phyloP scores from a whole-genome alignment of 2,329 filamentous ascomycete genomes.

The Talaromyces sp. region DNA sequence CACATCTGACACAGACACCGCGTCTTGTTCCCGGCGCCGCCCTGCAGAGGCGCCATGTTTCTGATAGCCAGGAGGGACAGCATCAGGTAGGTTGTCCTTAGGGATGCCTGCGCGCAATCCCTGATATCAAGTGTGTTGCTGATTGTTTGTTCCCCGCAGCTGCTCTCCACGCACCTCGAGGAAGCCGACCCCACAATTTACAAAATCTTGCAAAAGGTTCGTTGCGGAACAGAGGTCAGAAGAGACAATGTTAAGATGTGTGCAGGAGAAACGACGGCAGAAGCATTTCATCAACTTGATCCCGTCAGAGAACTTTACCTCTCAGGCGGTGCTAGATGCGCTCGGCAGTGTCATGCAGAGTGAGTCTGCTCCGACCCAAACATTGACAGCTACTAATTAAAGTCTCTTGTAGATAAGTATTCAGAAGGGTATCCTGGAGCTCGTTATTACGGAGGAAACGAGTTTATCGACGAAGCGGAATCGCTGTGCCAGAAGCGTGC shows the following conservation, averaged over 20 bases:
- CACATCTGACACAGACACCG: constrained; percentile 12
- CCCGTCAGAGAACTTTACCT: constrained; percentile 93
- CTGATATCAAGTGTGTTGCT: background rate
- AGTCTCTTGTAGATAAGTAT: constrained; percentile 70
- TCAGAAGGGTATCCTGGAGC: constrained; percentile 97
- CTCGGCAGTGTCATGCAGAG: constrained; percentile 94
- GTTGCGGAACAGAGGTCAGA: background rate
- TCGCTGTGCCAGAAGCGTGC: constrained; percentile 85
- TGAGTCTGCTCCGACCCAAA: constrained; percentile 36
- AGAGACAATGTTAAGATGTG: background rate
- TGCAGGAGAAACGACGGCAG: constrained; percentile 86
- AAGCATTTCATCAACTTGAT: constrained; percentile 99
- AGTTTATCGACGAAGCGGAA: constrained; percentile 90
- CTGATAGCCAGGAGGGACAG: constrained; percentile 35
- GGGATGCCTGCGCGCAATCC: background rate
- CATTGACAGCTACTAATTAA: constrained; percentile 18
- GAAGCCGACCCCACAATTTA: constrained; percentile 83
- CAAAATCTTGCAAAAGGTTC: constrained; percentile 83
- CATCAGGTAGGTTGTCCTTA: constrained; percentile 28
- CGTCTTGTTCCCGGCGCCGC: constrained; percentile 17
- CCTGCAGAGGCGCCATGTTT: constrained; percentile 32
- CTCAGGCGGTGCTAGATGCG: constrained; percentile 84
- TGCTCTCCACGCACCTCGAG: constrained; percentile 72
- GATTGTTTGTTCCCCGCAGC: constrained; percentile 43
- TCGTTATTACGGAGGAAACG: constrained; percentile 93